Conservation (phyloP, 1,284 basidiomycete species). For the Neolentinus lepideus region DNA sequence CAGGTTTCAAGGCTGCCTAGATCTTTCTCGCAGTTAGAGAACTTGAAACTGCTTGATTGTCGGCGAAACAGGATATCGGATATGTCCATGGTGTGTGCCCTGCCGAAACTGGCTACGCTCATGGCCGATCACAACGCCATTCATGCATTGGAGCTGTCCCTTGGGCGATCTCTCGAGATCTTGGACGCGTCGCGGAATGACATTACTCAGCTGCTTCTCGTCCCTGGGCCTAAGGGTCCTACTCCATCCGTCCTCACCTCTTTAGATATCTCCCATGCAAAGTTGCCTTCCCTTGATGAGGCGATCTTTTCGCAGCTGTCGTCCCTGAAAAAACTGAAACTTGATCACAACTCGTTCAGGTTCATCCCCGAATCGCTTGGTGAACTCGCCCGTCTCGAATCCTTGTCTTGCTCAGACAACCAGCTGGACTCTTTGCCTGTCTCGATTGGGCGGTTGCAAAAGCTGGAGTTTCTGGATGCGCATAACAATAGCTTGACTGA, state of each 20-base stretch:
- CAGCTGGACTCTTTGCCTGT: slow-evolving; percentile 74
- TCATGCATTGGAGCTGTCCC: slow-evolving; percentile 71
- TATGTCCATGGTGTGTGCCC: slow-evolving; percentile 58
- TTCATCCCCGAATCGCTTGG: slow-evolving; percentile 80
- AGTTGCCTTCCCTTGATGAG: slow-evolving; percentile 82
- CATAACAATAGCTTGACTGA: slow-evolving; percentile 90
- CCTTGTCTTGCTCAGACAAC: slow-evolving; percentile 88
- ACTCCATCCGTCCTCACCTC: slow-evolving; percentile 65
- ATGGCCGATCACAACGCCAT: slow-evolving; percentile 79
- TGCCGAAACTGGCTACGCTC: slow-evolving; percentile 65
- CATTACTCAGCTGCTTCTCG: slow-evolving; percentile 73
- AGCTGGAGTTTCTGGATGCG: slow-evolving; percentile 75
- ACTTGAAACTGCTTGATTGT: slow-evolving; percentile 73
- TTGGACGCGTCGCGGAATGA: slow-evolving; percentile 78
- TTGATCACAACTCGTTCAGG: slow-evolving; percentile 87
- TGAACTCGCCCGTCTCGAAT: slow-evolving; percentile 63
- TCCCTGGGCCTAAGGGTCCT: slow-evolving; percentile 43
- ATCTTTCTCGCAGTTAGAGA: slow-evolving; percentile 54
- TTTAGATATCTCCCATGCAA: slow-evolving; percentile 88
- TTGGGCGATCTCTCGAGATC: slow-evolving; percentile 54
- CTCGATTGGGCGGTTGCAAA: slow-evolving; percentile 73
- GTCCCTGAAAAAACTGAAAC: slow-evolving; percentile 64
- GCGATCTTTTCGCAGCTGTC: slow-evolving; percentile 65
- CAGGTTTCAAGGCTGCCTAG: slow-evolving; percentile 74
- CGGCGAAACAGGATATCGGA: slow-evolving; percentile 79